A percentile compares a stretch with the other conserved stretches of the same genome.
Evolutionary conservation across 2,329 filamentous ascomycete genomes (phyloP).

Genomic region (Pezizomycotina sp.): DNA sequence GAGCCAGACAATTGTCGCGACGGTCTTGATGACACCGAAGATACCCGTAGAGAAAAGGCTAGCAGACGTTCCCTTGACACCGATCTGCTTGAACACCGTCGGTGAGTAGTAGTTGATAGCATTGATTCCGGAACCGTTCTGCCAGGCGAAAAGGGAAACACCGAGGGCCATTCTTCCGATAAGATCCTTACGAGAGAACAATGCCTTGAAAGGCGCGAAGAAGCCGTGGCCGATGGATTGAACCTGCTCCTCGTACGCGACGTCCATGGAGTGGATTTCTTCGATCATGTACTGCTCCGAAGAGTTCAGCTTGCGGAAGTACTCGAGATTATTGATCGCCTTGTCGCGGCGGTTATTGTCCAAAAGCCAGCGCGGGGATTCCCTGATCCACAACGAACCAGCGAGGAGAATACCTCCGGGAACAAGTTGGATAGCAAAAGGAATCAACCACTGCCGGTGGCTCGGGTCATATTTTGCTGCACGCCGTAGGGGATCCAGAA

Average conservation of each 20-base stretch:
- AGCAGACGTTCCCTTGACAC: constrained; percentile 35
- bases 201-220: constrained; percentile 5
- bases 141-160: constrained; percentile 58
- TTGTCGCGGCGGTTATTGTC: constrained; percentile 22
- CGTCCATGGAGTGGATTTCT: constrained; percentile 27
- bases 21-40: constrained; percentile 56
- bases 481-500: constrained; percentile 43
- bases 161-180: constrained; percentile 52
- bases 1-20: constrained; percentile 46
- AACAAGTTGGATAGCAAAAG: constrained; percentile 36
- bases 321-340: constrained; percentile 25
- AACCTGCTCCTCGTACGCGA: constrained; percentile 21
- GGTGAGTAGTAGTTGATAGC: constrained; percentile 54
- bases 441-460: constrained; percentile 46
- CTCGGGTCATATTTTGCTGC: constrained; percentile 33
- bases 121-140: constrained; percentile 52
- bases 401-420: constrained; percentile 26
- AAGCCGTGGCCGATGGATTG: background rate
- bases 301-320: constrained; percentile 28
- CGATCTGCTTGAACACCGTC: constrained; percentile 49
- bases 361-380: constrained; percentile 26
- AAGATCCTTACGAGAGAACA: constrained; percentile 27
- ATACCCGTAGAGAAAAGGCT: constrained; percentile 57
- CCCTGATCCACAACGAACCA: constrained; percentile 24
- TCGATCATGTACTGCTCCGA: constrained; percentile 30